Conservation (phyloP, 2,329 filamentous ascomycete species). For the Raffaelea ambrosiae region DNA sequence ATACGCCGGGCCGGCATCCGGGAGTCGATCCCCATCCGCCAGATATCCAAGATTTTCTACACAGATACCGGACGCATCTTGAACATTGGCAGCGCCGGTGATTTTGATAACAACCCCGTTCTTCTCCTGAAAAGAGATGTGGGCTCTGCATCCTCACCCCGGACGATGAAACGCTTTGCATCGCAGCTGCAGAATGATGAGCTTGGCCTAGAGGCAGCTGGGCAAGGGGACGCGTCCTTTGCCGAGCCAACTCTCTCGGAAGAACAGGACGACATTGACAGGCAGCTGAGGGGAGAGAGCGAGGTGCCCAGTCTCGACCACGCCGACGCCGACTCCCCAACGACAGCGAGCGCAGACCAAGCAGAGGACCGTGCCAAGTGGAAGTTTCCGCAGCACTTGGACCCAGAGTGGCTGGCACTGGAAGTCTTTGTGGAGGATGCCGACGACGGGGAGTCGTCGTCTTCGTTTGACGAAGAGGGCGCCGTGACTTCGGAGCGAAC, state of each 20-base stretch:
- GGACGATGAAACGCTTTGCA: constrained; percentile 18
- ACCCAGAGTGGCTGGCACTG: constrained; percentile 85
- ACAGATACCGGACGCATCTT: constrained; percentile 84
- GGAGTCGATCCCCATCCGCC: constrained; percentile 43
- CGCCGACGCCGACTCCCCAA: no score
- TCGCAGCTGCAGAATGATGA: constrained; percentile 4
- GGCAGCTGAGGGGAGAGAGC: constrained; percentile 33
- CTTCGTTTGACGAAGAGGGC: constrained; percentile 32
- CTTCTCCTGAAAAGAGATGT: constrained; percentile 65
- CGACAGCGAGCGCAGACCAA: not conserved
- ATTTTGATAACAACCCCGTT: constrained; percentile 64
- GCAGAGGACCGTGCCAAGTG: constrained; percentile 31
- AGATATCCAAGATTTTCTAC: constrained; percentile 86
- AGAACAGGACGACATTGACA: constrained; percentile 37
- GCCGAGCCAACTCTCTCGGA: constrained; percentile 15
- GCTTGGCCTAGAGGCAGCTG: constrained; percentile 13
- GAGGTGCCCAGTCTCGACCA: not conserved
- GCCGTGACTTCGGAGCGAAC: constrained; percentile 19
- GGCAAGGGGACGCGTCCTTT: constrained; percentile 2
- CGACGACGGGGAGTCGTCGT: not conserved
- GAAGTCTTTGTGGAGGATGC: constrained; percentile 67
- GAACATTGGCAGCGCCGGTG: constrained; percentile 56
- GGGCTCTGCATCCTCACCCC: constrained; percentile 17
- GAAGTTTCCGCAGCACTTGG: constrained; percentile 64
- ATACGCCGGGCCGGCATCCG: constrained; percentile 37